Evolutionary conservation across 225 moss, liverwort and hornwort genomes (phyloP), one percentile per base, ranked within the genome.

Genomic region (Sphagnum tenellum): DNA sequence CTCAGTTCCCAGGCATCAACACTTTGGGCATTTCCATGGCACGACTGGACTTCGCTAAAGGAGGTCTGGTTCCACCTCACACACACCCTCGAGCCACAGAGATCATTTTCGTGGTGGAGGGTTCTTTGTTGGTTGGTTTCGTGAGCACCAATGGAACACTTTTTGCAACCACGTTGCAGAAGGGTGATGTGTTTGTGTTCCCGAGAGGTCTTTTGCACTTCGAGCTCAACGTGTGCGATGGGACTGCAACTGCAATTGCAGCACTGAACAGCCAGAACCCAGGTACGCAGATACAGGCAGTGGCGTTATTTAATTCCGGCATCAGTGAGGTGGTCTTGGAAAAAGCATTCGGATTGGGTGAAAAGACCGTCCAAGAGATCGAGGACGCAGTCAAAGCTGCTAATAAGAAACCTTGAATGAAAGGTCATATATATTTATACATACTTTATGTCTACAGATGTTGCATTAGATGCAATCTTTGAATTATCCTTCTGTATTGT

Each of bases 191-290:
- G 64, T 51, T 2, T 0, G 4, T 9, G 11, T 64, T 71, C n/a
- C 58, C 58, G 8, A 57, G 59, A 2, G 71, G 64, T 2, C 50
- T 71, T 5, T 3, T 51, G 13, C 64, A 64, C 64, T 51, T 64
- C 57, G 64, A 45, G 2, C 5, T 51, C 10, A 58, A 57, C 14
- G 12, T 71, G 12, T 45, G 64, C 8, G 9, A 49, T 12, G 64
- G 49, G 2, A 44, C 9, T 0, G 64, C 58, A 2, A 8, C 57
- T 46, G 64, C 47, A 3, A 44, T 46, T 0, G 64, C 71, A 8
- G 9, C 44, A 8, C 65, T 65, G 49, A 59, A 71, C 45, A 71
- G 71, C 13, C 47, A 71, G 64, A 65, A 65, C 6, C 57, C 64
- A 3, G 57, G 64, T 4, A 5, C 12, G 4, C 70, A 64, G 8